phyloP scores from a whole-genome alignment of 1,139 yeast species.

The Saccharomyces pastorianus region DNA sequence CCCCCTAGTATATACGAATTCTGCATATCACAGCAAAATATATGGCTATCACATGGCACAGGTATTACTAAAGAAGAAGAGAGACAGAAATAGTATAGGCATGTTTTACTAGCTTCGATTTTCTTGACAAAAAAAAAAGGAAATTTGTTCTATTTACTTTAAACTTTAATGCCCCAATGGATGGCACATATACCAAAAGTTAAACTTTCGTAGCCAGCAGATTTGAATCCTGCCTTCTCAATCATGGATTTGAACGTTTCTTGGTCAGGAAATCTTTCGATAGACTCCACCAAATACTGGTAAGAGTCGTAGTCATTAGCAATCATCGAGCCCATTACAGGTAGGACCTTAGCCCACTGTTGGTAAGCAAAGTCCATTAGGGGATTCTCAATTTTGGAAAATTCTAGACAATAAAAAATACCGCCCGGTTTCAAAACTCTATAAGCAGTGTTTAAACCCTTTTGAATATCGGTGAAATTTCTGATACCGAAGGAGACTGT shows the following conservation, averaged over 20 bases:
- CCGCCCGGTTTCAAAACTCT: constrained; percentile 98
- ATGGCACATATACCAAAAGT: constrained; percentile 97
- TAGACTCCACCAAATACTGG: constrained; percentile 91
- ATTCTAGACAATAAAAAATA: constrained; percentile 91
- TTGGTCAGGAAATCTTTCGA: constrained; percentile 84
- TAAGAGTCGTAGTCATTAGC: constrained; percentile 94
- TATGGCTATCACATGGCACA: neutral
- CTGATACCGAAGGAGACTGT: constrained; percentile 97
- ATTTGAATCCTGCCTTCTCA: constrained; percentile 90
- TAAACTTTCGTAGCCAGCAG: constrained; percentile 84
- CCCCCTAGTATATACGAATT: neutral
- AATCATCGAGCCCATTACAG: constrained; percentile 89
- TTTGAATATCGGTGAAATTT: constrained; percentile 89
- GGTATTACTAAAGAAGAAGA: neutral
- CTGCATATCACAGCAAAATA: neutral
- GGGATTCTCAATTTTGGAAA: constrained; percentile 82
- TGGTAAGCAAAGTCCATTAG: constrained; percentile 68
- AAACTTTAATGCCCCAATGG: constrained; percentile 87
- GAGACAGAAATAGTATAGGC: neutral
- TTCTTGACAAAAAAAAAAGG: neutral
- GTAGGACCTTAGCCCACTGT: constrained; percentile 80
- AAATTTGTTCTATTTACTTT: constrained; percentile 6
- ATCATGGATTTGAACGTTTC: constrained; percentile 88
- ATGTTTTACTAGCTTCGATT: neutral
- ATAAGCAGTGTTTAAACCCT: constrained; percentile 87